Base-by-base conservation (phyloP, 257 asterid species). In the Ophiorrhiza pumila region DNA sequence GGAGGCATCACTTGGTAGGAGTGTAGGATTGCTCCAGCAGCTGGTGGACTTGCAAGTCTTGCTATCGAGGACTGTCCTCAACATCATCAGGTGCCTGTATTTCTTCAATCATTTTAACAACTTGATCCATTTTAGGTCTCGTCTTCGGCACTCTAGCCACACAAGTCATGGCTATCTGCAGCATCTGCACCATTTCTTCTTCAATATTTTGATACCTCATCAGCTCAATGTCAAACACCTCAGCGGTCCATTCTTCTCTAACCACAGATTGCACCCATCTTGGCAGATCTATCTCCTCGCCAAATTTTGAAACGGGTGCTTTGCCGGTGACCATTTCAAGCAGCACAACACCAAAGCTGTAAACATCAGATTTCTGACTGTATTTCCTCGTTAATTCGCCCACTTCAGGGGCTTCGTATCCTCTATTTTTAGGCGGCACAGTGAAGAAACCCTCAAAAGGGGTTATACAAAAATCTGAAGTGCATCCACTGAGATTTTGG, bases 231-330 rank as follows among this genome's bases (percentile, higher is more conserved):
- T 93, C 98, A 61, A 93, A 93, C 29, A 93, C 98, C 83, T 91
- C 96, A 0, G 96, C 94, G 7, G 96, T 93, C 98, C 96, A 93
- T 72, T 91, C 97, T 78, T 93, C 97, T 77, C 96, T 83, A 53
- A 91, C 97, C 5, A 91, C 97, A 14, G 98, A 93, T 75, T 89
- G 98, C 39, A 91, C 98, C 98, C 98, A 93, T 76, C 93, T 79
- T 1, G 96, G 97, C 47, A 93, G 96, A 80, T 91, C 95, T 5
- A 87, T 89, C 22, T 81, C 83, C 73, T 89, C 94, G 8, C 89
- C 98, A 0, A 91, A 79, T 25, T 85, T 81, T 0, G 96, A 93
- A 46, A 80, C 69, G 0, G 98, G 96, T 41, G 84, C 91, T 75
- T 90, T 94, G 1, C 97, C 97, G 0, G 98, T 94, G 4, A 94